A percentile compares a stretch with the other conserved stretches of the same genome.
phyloP scores from a whole-genome alignment of 768 basidiomycete species.

The Sarcodon sp. region DNA sequence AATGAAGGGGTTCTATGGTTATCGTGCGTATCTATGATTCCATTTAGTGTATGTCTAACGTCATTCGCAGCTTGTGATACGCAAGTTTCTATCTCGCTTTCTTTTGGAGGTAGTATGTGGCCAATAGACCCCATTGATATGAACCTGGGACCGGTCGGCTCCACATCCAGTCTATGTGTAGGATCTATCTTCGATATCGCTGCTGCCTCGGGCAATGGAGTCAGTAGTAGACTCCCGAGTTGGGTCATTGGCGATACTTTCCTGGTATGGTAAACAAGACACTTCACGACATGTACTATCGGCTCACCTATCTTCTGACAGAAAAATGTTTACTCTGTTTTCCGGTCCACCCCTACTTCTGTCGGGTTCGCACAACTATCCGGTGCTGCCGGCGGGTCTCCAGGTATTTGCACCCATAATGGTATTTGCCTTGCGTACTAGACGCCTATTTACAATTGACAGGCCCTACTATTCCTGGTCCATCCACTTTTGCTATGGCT shows the following conservation, averaged over 20 bases:
- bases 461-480: too few relatives aligned
- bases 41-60: constrained; percentile 1
- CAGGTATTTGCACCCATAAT: constrained; percentile 9
- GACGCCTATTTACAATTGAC: too few relatives aligned
- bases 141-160: constrained; percentile 47
- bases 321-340: constrained; percentile 47
- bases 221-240: constrained; percentile 16
- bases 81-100: constrained; percentile 39
- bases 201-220: constrained; percentile 30
- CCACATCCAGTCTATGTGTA: constrained; percentile 29
- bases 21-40: constrained; percentile 37
- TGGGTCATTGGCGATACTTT: constrained; percentile 39
- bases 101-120: constrained; percentile 75
- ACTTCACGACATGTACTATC: too few relatives aligned
- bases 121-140: constrained; percentile 65
- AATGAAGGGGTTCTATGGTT: constrained; percentile 60
- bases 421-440: too few relatives aligned
- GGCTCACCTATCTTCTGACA: constrained; percentile 5
- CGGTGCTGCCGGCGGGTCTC: constrained; percentile 15
- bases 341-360: constrained; percentile 29
- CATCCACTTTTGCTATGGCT: too few relatives aligned
- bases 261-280: constrained; percentile 29
- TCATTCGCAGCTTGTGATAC: constrained; percentile 50
- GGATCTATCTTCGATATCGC: constrained; percentile 64
- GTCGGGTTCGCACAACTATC: constrained; percentile 39